Base-by-base conservation (phyloP, 2,329 filamentous ascomycete species). In the Penicillium thymicola region DNA sequence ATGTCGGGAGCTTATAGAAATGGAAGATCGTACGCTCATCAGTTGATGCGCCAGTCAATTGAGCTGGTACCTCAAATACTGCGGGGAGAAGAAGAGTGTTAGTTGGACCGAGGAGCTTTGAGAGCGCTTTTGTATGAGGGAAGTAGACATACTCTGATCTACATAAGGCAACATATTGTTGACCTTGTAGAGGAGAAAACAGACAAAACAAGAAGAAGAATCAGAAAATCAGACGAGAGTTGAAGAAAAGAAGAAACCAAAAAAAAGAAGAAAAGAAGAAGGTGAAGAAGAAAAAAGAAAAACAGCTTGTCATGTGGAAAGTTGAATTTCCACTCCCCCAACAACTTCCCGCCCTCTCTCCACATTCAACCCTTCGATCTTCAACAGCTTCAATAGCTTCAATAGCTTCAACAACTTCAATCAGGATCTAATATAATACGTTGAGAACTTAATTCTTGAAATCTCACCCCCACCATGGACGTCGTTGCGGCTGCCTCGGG, bases 401-500 rank as follows among this genome's bases (percentile, higher is more conserved):
- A 46, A 32, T 23, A 50, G 18, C 37, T 28, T 23, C 41, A 43
- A 42, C 8, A 42, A 28, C 41, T 34, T 40, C 34, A 41, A 45
- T 21, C n/a, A 45, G 18, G 28, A 32, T 5, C 42, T 14, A 34
- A n/a, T n/a, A 25, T 32, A 13, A 34, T 16, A 21, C 30, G 11
- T n/a, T 36, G 13, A 16, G 36, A 23, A 28, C 9, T 23, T 4
- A 25, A 23, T n/a, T 23, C 28, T 2, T n/a, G 13, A 9, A 25
- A 25, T 36, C 58, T 58, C 49, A 32, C 60, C 65, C 60, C 65
- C 75, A 80, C 64, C 67, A 99, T 99, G 94, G 94, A 99, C 72
- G 87, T 97, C 69, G 89, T 95, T 61, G 89, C 95, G 73, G 90
- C 92, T 65, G 88, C 97, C 71, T 89, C 92, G 68, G 89, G 91